Conservation (phyloP, 768 basidiomycete species). For the Pleurotus pulmonarius region DNA sequence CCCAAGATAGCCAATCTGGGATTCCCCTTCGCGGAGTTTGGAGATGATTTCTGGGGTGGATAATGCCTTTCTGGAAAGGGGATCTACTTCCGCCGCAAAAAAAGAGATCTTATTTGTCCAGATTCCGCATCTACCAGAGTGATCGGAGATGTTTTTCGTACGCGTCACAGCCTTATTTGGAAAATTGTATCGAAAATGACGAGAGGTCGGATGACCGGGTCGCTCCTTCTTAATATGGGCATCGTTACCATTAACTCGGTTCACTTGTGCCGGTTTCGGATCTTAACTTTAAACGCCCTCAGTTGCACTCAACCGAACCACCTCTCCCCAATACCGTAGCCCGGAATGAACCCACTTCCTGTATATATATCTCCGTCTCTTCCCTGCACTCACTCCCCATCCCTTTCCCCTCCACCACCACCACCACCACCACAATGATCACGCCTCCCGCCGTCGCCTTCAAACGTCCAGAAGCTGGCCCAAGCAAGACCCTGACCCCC, state of each 20-base stretch:
- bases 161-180: not conserved
- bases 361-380: constrained; percentile 20
- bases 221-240: constrained; percentile 15
- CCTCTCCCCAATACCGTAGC: constrained; percentile 18
- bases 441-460: constrained; percentile 22
- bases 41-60: too few species aligned
- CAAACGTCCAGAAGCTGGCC: constrained; percentile 26
- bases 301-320: constrained; percentile 13
- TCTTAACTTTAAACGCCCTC: constrained; percentile 32
- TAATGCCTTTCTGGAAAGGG: too few species aligned
- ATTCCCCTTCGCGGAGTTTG: not conserved
- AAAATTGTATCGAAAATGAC: constrained; percentile 6
- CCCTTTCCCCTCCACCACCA: constrained; percentile 18
- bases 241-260: constrained; percentile 45
- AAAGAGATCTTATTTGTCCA: too few species aligned
- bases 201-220: constrained; percentile 16
- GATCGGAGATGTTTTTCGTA: not conserved
- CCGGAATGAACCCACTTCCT: constrained; percentile 17
- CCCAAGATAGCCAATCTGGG: not conserved
- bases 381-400: constrained; percentile 15
- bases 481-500: constrained; percentile 53
- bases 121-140: not conserved
- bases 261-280: constrained; percentile 53
- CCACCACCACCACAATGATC: constrained; percentile 15
- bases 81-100: too few species aligned